Percentiles rank a stretch among this genome's conserved stretches.
phyloP scores from a whole-genome alignment of 2,329 filamentous ascomycete species.

The Beauveria sp. region DNA sequence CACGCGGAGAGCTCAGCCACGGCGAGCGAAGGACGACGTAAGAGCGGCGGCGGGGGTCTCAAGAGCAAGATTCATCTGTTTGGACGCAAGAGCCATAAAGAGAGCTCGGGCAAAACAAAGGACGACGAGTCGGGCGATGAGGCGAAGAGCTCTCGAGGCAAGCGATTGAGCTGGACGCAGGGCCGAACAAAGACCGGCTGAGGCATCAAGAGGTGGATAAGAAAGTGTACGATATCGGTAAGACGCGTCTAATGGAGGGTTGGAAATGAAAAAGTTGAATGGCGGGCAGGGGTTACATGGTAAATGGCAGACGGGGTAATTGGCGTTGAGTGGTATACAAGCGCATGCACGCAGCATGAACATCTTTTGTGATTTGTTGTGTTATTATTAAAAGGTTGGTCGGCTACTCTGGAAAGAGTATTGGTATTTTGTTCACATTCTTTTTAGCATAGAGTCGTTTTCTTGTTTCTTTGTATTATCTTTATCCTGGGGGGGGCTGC shows the following conservation, averaged over 20 bases:
- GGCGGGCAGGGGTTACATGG: neutral
- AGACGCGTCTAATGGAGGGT: neutral
- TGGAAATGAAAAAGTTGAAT: neutral
- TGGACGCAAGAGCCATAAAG: conserved; percentile 22
- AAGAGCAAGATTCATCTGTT: conserved; percentile 30
- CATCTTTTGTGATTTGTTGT: neutral
- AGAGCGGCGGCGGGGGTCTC: conserved; percentile 23
- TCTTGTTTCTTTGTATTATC: neutral
- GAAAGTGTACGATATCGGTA: neutral
- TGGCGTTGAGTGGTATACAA: conserved; percentile 2
- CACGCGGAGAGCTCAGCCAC: conserved; percentile 10
- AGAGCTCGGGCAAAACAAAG: conserved; percentile 15
- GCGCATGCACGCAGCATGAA: neutral
- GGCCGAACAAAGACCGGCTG: conserved; percentile 17
- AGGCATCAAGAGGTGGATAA: neutral
- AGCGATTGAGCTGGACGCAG: conserved; percentile 15
- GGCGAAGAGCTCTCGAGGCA: conserved; percentile 12
- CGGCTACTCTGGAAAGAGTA: neutral
- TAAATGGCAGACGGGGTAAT: neutral
- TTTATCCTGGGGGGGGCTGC: neutral
- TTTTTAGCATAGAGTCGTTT: neutral
- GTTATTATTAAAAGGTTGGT: neutral
- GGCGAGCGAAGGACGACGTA: conserved; percentile 17
- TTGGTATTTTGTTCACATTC: neutral
- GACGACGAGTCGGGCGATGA: conserved; percentile 20